Evolutionary conservation across 805 yeast species (phyloP).

Genomic region (Hanseniaspora jakobsenii): DNA sequence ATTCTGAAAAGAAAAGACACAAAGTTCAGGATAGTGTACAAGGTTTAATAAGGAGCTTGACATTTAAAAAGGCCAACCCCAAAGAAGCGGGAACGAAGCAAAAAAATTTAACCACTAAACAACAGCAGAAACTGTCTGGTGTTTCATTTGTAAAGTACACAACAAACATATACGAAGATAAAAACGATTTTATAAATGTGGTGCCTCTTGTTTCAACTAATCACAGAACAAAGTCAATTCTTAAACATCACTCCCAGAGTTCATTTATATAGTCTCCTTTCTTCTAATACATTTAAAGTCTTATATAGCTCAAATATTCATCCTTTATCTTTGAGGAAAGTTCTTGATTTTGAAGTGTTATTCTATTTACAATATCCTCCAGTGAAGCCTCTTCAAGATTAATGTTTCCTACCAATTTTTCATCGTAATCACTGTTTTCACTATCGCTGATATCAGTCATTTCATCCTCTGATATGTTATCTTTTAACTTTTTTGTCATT

Average conservation of each 20-base stretch:
- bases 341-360: slow-evolving; percentile 22
- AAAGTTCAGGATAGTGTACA: too few relatives aligned
- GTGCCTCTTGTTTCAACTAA: neutral
- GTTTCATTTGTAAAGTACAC: slow-evolving; percentile 4
- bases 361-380: slow-evolving; percentile 24
- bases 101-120: too few relatives aligned
- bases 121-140: too few relatives aligned
- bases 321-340: slow-evolving; percentile 20
- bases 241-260: too few relatives aligned
- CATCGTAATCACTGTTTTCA: slow-evolving; percentile 18
- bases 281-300: too few relatives aligned
- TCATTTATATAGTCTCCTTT: too few relatives aligned
- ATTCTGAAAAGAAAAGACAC: too few relatives aligned
- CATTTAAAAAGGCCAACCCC: too few relatives aligned
- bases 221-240: neutral
- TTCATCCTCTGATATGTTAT: slow-evolving; percentile 19
- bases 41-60: too few relatives aligned
- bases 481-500: slow-evolving; percentile 24
- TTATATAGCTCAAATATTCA: slow-evolving; percentile 22
- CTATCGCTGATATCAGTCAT: slow-evolving; percentile 3
- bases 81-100: too few relatives aligned
- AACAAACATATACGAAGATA: slow-evolving; percentile 1
- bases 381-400: slow-evolving; percentile 25
- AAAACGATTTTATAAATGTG: neutral
- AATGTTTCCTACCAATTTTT: slow-evolving; percentile 17